phyloP scores from a whole-genome alignment of 2,329 filamentous ascomycete species.

The Harringtonia aguacate region DNA sequence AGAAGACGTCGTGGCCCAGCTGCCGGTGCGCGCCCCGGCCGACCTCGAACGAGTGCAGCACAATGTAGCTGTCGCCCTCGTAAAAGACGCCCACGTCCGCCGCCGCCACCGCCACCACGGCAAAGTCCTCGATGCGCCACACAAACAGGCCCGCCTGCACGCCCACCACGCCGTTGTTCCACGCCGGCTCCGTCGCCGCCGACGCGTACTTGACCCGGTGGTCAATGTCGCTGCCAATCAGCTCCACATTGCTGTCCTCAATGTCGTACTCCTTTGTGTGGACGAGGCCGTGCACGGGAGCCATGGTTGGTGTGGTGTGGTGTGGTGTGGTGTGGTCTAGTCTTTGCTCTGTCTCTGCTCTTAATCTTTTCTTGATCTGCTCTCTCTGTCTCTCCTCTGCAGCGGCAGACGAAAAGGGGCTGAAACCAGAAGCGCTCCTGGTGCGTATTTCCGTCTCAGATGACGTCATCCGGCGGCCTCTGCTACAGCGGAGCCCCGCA shows the following conservation, averaged over 20 bases:
- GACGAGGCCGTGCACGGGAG: conserved; percentile 50
- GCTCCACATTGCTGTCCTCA: conserved; percentile 57
- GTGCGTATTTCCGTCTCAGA: no score
- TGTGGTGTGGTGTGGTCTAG: no score
- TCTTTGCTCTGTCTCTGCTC: no score
- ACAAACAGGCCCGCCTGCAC: conserved; percentile 41
- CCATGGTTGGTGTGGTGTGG: conserved; percentile 29
- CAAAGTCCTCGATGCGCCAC: conserved; percentile 59
- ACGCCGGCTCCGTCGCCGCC: conserved; percentile 53
- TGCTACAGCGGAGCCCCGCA: no score
- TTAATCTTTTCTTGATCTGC: no score
- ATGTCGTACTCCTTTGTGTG: conserved; percentile 56
- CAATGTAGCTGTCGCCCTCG: conserved; percentile 58
- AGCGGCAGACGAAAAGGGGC: no score
- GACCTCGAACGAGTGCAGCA: conserved; percentile 42
- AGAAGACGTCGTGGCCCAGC: conserved; percentile 55
- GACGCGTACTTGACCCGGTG: conserved; percentile 59
- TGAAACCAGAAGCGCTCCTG: no score
- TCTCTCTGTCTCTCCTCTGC: no score
- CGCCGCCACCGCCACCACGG: conserved; percentile 50
- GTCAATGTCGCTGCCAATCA: conserved; percentile 53
- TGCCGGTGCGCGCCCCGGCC: neutral
- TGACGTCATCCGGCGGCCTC: no score
- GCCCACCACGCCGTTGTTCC: conserved; percentile 49
- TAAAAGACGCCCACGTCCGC: conserved; percentile 49